Base-by-base conservation (phyloP, 768 basidiomycete species). In the Auricularia sp. region DNA sequence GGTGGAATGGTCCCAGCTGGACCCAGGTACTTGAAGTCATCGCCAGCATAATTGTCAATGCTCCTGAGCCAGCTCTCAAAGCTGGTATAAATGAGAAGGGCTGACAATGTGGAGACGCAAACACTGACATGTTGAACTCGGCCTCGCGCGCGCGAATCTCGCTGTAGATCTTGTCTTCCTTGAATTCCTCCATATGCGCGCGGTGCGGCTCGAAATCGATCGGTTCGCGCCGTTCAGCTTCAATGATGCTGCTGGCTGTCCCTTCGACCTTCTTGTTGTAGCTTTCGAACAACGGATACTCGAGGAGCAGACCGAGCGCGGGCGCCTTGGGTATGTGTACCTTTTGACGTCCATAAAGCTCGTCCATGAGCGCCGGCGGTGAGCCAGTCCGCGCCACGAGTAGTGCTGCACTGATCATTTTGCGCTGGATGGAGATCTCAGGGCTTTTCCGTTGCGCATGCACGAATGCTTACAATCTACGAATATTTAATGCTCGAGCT, bases 241-340 rank as follows among this genome's bases (percentile, higher is more conserved):
- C 44, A 11, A 56, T 54, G 11, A 18, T 59, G 33, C 34, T 44
- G 14, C 24, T n/a, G 14, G 42, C 44, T 3, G 39, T 39, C 33
- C 63, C 86, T 3, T 69, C 74, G 68, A 89, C 80, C 65, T 81
- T 81, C 61, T 77, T 76, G 73, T 91, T 92, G 76, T 93, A 95
- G 5, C 83, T 84, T 61, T 87, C 83, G 69, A 91, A 93, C 64
- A 92, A 82, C 2, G 91, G 91, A 68, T 90, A 81, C 76, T 98
- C 94, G 33, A 99, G 84, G 29, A 99, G 79, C 3, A 99, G 82
- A 13, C 97, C 97, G 18, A 99, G 82, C 2, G 94, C 89, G 13
- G 97, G 97, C 79, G 98, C 96, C 77, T 96, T 98, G 18, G 97
- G 97, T 24, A 98, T 83, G 71, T 91, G 85, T 42, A 95, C 90